Conservation (phyloP, 495 filamentous ascomycete species). For the Neurospora cerealis region DNA sequence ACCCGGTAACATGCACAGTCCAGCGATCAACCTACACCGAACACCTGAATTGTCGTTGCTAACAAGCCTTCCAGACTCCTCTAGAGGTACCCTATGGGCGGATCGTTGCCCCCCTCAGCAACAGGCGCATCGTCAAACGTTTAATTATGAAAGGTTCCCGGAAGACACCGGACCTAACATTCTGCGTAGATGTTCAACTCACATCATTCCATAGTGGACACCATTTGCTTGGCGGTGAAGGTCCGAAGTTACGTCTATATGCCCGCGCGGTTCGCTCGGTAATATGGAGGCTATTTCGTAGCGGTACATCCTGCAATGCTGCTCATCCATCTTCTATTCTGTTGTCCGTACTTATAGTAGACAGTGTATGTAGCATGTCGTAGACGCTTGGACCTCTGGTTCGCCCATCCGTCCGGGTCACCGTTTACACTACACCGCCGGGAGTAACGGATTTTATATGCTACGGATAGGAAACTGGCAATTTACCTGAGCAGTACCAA, state of each 20-base stretch:
- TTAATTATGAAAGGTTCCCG: neutral
- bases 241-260: neutral
- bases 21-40: neutral
- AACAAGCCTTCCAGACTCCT: neutral
- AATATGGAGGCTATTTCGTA: neutral
- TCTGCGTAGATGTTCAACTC: neutral
- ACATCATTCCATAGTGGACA: neutral
- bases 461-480: neutral
- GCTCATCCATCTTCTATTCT: neutral
- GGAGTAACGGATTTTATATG: neutral
- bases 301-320: neutral
- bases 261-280: neutral
- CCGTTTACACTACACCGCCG: neutral
- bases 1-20: neutral
- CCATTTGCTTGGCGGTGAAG: neutral
- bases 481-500: too few species aligned
- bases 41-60: neutral
- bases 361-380: neutral
- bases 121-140: neutral
- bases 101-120: neutral
- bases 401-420: neutral
- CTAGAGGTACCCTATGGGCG: neutral
- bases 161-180: neutral
- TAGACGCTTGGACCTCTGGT: neutral
- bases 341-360: neutral